These are phyloP conservation scores for Parafenestella ontariensis DNA, from an alignment of 2,329 filamentous ascomycete genomes.

Conservation along the genomic window DNA sequence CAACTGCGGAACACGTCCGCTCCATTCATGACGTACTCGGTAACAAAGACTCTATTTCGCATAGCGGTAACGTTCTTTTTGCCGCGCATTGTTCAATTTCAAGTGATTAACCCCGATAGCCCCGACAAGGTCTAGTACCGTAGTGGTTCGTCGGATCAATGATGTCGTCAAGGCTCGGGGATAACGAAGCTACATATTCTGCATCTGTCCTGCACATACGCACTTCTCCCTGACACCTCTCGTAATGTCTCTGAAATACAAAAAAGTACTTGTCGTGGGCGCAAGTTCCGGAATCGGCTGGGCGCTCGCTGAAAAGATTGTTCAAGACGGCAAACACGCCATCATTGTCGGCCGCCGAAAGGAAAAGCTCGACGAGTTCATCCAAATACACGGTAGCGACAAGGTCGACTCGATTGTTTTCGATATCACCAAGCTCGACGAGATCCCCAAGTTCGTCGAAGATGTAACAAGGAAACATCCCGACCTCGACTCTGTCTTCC, in stretches of 20 bases:
- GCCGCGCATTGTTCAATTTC: too few relatives aligned
- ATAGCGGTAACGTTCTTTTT: too few relatives aligned
- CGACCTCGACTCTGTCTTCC: conserved; percentile 60
- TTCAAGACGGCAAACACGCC: conserved; percentile 56
- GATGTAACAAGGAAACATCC: conserved; percentile 54
- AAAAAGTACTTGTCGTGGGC: conserved; percentile 62
- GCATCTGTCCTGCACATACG: neutral
- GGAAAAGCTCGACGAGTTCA: conserved; percentile 59
- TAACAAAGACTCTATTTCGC: neutral
- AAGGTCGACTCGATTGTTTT: conserved; percentile 56
- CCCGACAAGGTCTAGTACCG: too few relatives aligned
- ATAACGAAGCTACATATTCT: neutral
- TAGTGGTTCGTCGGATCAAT: too few relatives aligned
- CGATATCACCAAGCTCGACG: conserved; percentile 59
- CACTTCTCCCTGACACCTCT: conserved; percentile 1
- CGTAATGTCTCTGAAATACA: conserved; percentile 57
- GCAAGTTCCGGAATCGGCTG: conserved; percentile 61
- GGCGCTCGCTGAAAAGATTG: conserved; percentile 58
- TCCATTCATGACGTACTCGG: neutral
- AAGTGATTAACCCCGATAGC: neutral
- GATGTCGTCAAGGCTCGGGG: neutral
- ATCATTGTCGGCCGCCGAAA: conserved; percentile 60
- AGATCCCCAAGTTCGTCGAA: conserved; percentile 55
- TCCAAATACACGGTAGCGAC: conserved; percentile 54
- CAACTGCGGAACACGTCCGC: neutral